These are phyloP conservation scores for Cercospora janseana DNA, from an alignment of 2,329 filamentous ascomycete genomes.

Conservation along the genomic window DNA sequence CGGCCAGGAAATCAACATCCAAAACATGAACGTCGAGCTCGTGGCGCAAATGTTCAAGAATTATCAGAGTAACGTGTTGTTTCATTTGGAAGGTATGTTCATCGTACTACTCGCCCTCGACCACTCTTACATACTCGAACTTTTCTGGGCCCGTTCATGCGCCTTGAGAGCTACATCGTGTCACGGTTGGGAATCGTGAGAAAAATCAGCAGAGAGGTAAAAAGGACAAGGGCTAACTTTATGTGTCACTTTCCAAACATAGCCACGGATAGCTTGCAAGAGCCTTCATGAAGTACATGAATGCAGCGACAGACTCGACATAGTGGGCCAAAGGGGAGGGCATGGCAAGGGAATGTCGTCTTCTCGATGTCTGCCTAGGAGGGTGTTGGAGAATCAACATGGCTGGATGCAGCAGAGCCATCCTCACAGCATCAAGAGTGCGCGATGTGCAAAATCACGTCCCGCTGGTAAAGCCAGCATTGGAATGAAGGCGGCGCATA, in stretches of 20 bases:
- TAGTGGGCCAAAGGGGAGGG: not conserved
- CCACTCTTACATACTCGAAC: too few relatives aligned
- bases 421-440: not conserved
- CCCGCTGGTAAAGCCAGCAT: not conserved
- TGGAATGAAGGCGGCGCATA: too few relatives aligned
- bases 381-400: too few relatives aligned
- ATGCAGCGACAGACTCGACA: not conserved
- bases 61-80: constrained; percentile 95
- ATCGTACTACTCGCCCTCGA: not conserved
- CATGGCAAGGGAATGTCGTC: too few relatives aligned
- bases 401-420: not conserved
- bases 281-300: constrained; percentile 24
- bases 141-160: too few relatives aligned
- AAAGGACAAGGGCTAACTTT: too few relatives aligned
- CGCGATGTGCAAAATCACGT: not conserved
- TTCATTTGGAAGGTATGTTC: constrained; percentile 82
- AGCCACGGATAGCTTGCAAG: constrained; percentile 33
- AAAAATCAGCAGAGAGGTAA: too few relatives aligned
- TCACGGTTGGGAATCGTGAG: too few relatives aligned
- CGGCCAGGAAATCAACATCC: constrained; percentile 96
- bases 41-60: constrained; percentile 99
- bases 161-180: too few relatives aligned
- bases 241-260: not conserved
- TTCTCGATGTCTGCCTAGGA: too few relatives aligned
- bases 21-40: constrained; percentile 98